Percentiles rank a stretch among this genome's conserved stretches.
phyloP scores from a whole-genome alignment of 441 rosid species.

The Adansonia grandidieri region DNA sequence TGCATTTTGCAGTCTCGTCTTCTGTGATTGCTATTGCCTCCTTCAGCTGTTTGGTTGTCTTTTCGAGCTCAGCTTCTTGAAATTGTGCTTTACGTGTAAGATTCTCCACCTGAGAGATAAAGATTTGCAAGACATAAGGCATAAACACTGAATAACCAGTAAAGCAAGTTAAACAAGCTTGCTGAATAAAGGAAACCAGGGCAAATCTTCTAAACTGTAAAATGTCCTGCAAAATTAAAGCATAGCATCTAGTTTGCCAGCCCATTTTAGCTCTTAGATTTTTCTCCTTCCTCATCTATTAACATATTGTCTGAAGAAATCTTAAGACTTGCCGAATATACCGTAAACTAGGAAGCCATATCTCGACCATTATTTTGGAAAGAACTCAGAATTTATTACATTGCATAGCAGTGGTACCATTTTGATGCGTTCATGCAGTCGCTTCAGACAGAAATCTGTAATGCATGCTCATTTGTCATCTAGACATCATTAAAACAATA shows the following conservation, averaged over 20 bases:
- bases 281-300: slow-evolving; percentile 9
- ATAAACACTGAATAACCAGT: neutral
- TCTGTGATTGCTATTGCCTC: slow-evolving; percentile 86
- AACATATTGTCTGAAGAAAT: neutral
- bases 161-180: slow-evolving; percentile 21
- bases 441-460: slow-evolving; percentile 6
- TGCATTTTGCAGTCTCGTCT: slow-evolving; percentile 91
- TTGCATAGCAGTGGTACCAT: slow-evolving; percentile 11
- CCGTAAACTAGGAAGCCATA: neutral
- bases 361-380: slow-evolving; percentile 1
- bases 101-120: slow-evolving; percentile 67
- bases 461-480: slow-evolving; percentile 7
- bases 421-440: slow-evolving; percentile 11
- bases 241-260: slow-evolving; percentile 8
- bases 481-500: slow-evolving; percentile 4
- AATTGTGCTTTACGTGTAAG: slow-evolving; percentile 81
- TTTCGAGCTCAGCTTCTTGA: slow-evolving; percentile 90
- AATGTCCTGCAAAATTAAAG: neutral
- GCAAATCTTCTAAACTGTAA: slow-evolving; percentile 14
- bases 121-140: slow-evolving; percentile 32
- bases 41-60: slow-evolving; percentile 79
- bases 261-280: slow-evolving; percentile 1
- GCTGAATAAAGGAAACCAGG: slow-evolving; percentile 3
- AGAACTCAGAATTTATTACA: slow-evolving; percentile 5
- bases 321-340: neutral